These are phyloP conservation scores for Herpetospermum pedunculosum DNA, from an alignment of 306 rosid genomes.

Conservation along the genomic window DNA sequence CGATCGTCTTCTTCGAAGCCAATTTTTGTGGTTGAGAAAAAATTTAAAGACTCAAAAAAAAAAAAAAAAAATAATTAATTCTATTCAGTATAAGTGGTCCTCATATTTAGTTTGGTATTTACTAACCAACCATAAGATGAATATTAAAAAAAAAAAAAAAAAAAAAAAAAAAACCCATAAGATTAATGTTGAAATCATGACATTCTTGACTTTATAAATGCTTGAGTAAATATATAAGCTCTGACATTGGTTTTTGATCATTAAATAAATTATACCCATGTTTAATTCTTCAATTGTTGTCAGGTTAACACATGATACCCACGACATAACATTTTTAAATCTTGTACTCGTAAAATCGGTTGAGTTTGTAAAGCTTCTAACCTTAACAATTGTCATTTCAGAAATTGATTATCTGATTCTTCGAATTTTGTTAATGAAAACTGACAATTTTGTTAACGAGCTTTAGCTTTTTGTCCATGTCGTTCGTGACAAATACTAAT, in stretches of 20 bases:
- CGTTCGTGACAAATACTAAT: no score
- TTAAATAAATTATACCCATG: background rate
- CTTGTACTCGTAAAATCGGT: no score
- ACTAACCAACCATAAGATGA: background rate
- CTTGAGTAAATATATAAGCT: background rate
- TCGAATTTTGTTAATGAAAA: no score
- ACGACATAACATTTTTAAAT: no score
- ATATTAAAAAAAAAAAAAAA: background rate
- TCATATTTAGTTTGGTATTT: background rate
- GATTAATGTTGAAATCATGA: background rate
- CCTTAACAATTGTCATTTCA: no score
- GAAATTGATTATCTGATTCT: no score
- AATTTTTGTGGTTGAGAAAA: background rate
- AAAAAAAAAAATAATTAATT: background rate
- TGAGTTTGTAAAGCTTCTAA: no score
- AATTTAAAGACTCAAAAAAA: background rate
- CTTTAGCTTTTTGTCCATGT: no score
- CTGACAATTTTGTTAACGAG: no score
- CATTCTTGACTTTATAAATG: constrained; percentile 7
- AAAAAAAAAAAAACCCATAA: background rate
- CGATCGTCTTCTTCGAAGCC: background rate
- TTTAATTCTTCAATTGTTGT: background rate
- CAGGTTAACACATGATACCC: no score
- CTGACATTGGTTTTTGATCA: background rate
- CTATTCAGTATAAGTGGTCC: background rate